Percentiles rank a stretch among this genome's conserved stretches.
Evolutionary conservation across 1,139 yeast genomes (phyloP).

Genomic region (Kodamaea derodonti): DNA sequence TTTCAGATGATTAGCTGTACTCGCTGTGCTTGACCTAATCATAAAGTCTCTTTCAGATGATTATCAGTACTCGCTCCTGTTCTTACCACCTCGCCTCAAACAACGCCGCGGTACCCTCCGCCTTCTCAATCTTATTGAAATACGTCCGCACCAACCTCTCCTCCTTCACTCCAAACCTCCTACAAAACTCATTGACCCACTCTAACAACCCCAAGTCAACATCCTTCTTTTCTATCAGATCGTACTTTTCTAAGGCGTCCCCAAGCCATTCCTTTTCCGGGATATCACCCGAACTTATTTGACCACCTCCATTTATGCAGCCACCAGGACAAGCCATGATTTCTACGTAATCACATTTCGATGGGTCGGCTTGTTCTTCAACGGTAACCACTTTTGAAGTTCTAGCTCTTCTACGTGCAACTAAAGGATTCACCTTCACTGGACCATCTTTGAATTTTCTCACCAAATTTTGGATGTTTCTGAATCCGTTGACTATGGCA

Average conservation of each 20-base stretch:
- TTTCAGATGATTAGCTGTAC: too few relatives aligned
- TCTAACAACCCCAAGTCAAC: constrained; percentile 12
- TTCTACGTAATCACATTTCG: constrained; percentile 78
- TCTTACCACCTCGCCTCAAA: constrained; percentile 44
- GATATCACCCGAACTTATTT: constrained; percentile 45
- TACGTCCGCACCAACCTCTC: constrained; percentile 43
- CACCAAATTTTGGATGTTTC: constrained; percentile 90
- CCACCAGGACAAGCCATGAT: constrained; percentile 99
- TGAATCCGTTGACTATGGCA: constrained; percentile 84
- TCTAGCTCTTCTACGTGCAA: constrained; percentile 40
- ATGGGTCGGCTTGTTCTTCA: constrained; percentile 48
- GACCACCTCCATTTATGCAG: constrained; percentile 97
- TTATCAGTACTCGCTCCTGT: not conserved
- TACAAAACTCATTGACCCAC: constrained; percentile 36
- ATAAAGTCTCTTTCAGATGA: too few relatives aligned
- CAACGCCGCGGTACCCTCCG: constrained; percentile 43
- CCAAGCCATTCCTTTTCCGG: constrained; percentile 42
- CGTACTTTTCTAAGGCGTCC: constrained; percentile 28
- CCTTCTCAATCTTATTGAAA: constrained; percentile 50
- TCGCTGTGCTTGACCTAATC: too few relatives aligned
- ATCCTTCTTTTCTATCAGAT: constrained; percentile 15
- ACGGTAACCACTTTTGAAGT: constrained; percentile 21
- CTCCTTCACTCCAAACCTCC: constrained; percentile 24
- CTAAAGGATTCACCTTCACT: constrained; percentile 34
- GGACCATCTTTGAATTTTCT: constrained; percentile 62